Evolutionary conservation across 2,329 filamentous ascomycete genomes (phyloP).

Genomic region (Trichoderma pleuroti): DNA sequence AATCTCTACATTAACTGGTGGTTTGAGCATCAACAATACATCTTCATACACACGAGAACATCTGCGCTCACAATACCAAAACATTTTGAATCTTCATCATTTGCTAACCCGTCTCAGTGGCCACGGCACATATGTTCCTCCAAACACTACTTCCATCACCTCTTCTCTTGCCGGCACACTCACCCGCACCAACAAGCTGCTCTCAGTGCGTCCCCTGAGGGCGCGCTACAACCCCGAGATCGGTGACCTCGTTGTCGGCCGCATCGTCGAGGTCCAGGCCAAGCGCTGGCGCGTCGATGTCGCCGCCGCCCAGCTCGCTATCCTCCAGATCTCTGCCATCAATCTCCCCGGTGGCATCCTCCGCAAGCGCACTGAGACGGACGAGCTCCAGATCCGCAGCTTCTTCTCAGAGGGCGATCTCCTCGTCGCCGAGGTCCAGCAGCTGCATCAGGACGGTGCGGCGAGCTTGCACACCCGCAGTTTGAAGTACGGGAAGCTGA

Average conservation of each 20-base stretch:
- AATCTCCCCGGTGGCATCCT: slow-evolving; percentile 93
- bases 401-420: slow-evolving; percentile 96
- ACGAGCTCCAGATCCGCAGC: slow-evolving; percentile 94
- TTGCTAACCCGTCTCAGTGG: slow-evolving; percentile 53
- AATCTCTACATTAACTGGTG: background rate
- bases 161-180: slow-evolving; percentile 89
- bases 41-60: background rate
- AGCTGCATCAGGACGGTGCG: slow-evolving; percentile 77
- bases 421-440: slow-evolving; percentile 91
- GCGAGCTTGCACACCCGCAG: slow-evolving; percentile 86
- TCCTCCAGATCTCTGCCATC: slow-evolving; percentile 81
- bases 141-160: slow-evolving; percentile 65
- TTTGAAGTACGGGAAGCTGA: slow-evolving; percentile 89
- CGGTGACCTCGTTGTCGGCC: slow-evolving; percentile 88
- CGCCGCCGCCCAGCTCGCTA: slow-evolving; percentile 78
- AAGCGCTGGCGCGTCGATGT: slow-evolving; percentile 95
- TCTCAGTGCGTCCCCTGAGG: slow-evolving; percentile 84
- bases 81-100: background rate
- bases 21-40: background rate
- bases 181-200: slow-evolving; percentile 92
- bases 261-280: slow-evolving; percentile 92
- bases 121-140: slow-evolving; percentile 80
- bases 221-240: slow-evolving; percentile 95
- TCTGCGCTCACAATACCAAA: background rate
- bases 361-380: slow-evolving; percentile 85